Conservation (phyloP, 176 grass and related monocot species). For the Echinochloa phyllopogon region DNA sequence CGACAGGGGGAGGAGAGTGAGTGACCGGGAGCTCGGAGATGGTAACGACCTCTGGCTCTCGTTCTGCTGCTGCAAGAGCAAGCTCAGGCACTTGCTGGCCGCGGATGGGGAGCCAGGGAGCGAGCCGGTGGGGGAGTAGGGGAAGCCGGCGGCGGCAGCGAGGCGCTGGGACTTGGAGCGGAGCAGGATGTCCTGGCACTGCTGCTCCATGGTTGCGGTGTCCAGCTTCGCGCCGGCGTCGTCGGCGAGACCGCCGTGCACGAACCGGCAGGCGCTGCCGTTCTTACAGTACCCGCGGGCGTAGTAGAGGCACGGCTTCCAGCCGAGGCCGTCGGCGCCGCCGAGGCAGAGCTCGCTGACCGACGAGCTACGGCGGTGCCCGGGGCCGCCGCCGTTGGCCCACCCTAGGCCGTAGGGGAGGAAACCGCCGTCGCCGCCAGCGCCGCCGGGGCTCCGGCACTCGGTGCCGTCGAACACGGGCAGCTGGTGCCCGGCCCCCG, state of each 20-base stretch:
- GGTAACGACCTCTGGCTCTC: slow-evolving; percentile 81
- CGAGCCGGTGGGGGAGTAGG: slow-evolving; percentile 82
- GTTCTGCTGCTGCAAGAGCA: slow-evolving; percentile 85
- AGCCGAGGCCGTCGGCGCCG: slow-evolving; percentile 53
- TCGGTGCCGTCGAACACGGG: slow-evolving; percentile 45
- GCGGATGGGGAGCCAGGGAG: slow-evolving; percentile 74
- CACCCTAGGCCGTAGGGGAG: slow-evolving; percentile 45
- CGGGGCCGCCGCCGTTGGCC: slow-evolving; percentile 47
- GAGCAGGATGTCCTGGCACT: slow-evolving; percentile 85
- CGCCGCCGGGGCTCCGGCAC: slow-evolving; percentile 51
- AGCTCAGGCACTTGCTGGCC: slow-evolving; percentile 75
- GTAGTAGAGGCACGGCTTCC: slow-evolving; percentile 95
- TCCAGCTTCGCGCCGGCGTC: slow-evolving; percentile 56
- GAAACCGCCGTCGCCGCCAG: slow-evolving; percentile 34
- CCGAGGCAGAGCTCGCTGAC: slow-evolving; percentile 85
- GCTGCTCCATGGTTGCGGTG: slow-evolving; percentile 49
- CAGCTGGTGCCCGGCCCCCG: slow-evolving; percentile 38
- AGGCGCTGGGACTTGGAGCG: slow-evolving; percentile 85
- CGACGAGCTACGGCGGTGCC: slow-evolving; percentile 77
- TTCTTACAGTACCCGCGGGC: slow-evolving; percentile 97
- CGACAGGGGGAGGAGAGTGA: background rate
- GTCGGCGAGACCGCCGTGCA: slow-evolving; percentile 74
- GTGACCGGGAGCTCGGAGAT: background rate
- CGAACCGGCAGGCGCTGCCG: slow-evolving; percentile 78
- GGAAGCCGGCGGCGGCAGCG: slow-evolving; percentile 58